phyloP scores from a whole-genome alignment of 106 monocot genomes.

The Vanilla planifolia region DNA sequence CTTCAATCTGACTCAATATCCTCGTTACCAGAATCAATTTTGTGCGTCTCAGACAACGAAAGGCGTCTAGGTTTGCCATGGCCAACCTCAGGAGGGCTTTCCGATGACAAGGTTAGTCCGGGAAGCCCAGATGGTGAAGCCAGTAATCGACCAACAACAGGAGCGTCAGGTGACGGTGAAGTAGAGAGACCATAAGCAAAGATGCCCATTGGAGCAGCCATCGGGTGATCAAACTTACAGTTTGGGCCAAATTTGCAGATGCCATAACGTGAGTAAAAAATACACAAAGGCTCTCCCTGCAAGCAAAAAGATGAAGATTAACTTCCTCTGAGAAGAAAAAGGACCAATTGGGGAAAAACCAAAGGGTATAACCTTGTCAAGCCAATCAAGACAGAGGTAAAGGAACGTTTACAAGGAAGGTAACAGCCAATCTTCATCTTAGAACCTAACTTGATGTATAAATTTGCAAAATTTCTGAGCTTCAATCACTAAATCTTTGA shows the following conservation, averaged over 20 bases:
- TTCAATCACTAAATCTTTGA: no score
- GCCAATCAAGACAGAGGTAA: no score
- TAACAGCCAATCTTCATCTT: no score
- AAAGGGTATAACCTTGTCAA: no score
- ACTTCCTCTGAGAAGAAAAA: no score
- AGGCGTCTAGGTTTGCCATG: constrained; percentile 15
- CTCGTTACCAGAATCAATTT: constrained; percentile 27
- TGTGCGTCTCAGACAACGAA: constrained; percentile 10
- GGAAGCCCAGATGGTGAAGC: constrained; percentile 6
- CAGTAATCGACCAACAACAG: constrained; percentile 4
- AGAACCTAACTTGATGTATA: no score
- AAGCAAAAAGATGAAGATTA: background rate
- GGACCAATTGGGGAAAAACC: no score
- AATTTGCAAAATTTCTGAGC: no score
- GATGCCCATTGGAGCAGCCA: constrained; percentile 37
- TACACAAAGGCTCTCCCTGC: constrained; percentile 52
- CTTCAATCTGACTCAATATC: constrained; percentile 13
- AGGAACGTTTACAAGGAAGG: no score
- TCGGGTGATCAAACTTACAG: constrained; percentile 76
- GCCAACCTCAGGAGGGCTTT: constrained; percentile 19
- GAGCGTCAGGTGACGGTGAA: constrained; percentile 18
- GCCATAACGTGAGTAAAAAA: constrained; percentile 59
- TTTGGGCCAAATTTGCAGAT: constrained; percentile 74
- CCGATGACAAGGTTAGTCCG: constrained; percentile 17
- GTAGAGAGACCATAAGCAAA: constrained; percentile 33